Evolutionary conservation across 208 protist species (phyloP).

Genomic region (Leishmania turanica): DNA sequence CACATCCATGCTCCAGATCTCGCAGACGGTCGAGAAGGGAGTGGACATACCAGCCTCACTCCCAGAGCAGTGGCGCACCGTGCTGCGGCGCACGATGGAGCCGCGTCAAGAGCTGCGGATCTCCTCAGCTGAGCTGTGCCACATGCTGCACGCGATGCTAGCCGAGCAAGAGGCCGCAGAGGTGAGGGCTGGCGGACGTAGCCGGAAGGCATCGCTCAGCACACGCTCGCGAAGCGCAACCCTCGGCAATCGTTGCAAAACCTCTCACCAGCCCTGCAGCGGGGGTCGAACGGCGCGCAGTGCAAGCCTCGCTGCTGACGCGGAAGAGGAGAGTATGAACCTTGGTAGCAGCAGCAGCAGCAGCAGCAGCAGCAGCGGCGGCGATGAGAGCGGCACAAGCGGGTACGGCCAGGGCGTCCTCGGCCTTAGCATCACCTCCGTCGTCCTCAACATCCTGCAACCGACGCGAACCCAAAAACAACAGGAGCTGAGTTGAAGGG

Average conservation of each 20-base stretch:
- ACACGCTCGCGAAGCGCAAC: constrained; percentile 1
- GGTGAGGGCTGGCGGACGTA: background rate
- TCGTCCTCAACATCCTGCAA: constrained; percentile 16
- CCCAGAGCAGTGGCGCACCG: constrained; percentile 19
- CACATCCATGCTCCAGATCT: constrained; percentile 31
- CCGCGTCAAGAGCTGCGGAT: constrained; percentile 8
- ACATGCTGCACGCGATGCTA: constrained; percentile 21
- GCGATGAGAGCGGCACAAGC: background rate
- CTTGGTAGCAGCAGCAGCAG: constrained; percentile 9
- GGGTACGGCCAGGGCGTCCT: background rate
- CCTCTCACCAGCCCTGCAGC: background rate
- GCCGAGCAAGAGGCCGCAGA: constrained; percentile 8
- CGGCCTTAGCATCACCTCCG: constrained; percentile 20
- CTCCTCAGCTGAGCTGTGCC: constrained; percentile 17
- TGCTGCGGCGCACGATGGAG: constrained; percentile 25
- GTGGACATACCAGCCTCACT: constrained; percentile 10
- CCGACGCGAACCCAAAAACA: constrained; percentile 16
- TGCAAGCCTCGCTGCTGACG: background rate
- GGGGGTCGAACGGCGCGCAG: background rate
- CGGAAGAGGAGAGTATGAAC: constrained; percentile 10
- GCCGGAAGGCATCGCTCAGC: constrained; percentile 1
- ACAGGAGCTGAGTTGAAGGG: background rate
- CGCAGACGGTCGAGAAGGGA: constrained; percentile 12
- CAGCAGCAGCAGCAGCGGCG: constrained; percentile 13
- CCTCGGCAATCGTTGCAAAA: background rate